A percentile compares a stretch with the other conserved stretches of the same genome.
Evolutionary conservation across 2,329 filamentous ascomycete genomes (phyloP).

Genomic region (Fusarium xyrophilum): DNA sequence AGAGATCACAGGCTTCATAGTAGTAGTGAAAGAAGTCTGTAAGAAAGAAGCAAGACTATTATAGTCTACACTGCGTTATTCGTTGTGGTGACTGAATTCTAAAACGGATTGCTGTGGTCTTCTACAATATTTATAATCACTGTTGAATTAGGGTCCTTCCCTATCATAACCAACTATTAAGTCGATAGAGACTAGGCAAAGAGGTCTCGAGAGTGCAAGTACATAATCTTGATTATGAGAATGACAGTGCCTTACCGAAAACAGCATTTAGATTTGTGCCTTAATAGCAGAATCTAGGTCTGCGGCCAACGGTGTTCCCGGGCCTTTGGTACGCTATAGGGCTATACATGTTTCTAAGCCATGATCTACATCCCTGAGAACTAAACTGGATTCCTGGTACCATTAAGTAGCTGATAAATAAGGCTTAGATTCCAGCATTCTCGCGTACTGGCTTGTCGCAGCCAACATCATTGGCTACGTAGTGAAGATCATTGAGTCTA

Average conservation of each 20-base stretch:
- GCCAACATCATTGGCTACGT: not conserved
- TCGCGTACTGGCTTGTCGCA: not conserved
- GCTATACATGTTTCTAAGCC: not conserved
- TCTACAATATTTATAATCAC: no score
- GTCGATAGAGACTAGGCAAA: fast-evolving
- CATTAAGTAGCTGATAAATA: fast-evolving
- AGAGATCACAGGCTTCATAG: not conserved
- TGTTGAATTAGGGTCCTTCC: fast-evolving
- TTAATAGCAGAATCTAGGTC: fast-evolving
- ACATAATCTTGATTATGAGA: not conserved
- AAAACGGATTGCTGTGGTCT: fast-evolving
- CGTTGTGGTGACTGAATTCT: fast-evolving
- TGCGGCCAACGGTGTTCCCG: not conserved
- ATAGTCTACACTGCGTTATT: fast-evolving
- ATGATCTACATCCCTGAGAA: not conserved
- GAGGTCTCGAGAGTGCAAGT: fast-evolving
- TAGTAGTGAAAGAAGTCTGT: fast-evolving
- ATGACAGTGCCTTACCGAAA: fast-evolving
- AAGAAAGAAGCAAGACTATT: fast-evolving
- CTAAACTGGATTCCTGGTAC: not conserved
- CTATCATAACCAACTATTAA: fast-evolving
- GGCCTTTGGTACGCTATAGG: not conserved
- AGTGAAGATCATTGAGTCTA: not conserved
- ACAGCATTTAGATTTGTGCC: not conserved
- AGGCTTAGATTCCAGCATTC: not conserved